phyloP scores from a whole-genome alignment of 768 basidiomycete genomes.

The Tulasnella sp. region DNA sequence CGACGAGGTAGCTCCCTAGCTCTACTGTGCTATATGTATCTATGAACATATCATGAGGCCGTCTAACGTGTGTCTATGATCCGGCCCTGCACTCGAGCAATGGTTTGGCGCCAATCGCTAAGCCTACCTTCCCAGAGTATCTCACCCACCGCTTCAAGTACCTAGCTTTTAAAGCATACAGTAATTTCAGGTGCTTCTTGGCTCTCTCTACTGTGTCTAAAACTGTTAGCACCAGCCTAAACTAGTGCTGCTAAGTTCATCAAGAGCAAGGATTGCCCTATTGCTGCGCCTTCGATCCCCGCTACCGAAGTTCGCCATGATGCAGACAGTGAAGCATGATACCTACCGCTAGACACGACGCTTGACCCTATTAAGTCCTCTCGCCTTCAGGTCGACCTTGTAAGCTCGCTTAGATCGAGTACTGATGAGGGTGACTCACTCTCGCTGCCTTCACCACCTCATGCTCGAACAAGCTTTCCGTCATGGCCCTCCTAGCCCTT shows the following conservation, averaged over 20 bases:
- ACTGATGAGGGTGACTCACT: not conserved
- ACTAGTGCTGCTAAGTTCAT: conserved; percentile 58
- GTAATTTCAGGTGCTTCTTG: conserved; percentile 54
- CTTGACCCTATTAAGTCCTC: conserved; percentile 52
- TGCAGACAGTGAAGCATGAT: conserved; percentile 55
- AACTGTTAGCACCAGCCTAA: conserved; percentile 61
- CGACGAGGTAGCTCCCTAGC: no score
- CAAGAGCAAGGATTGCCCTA: conserved; percentile 51
- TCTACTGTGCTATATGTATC: no score
- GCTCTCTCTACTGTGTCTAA: conserved; percentile 58
- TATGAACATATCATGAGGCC: no score
- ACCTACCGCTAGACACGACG: conserved; percentile 60
- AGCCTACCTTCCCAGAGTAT: no score
- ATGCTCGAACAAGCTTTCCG: conserved; percentile 56
- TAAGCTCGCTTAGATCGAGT: no score
- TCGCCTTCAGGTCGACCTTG: conserved; percentile 47
- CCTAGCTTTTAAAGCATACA: conserved; percentile 42
- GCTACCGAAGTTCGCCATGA: conserved; percentile 68
- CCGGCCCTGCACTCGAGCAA: no score
- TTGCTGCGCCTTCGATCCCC: conserved; percentile 63
- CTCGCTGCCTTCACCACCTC: conserved; percentile 52
- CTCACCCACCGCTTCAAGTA: no score
- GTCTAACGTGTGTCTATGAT: no score
- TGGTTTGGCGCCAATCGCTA: no score
- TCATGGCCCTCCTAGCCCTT: conserved; percentile 58